These are phyloP conservation scores for Verticillium longisporum DNA, from an alignment of 2,329 filamentous ascomycete genomes.

Conservation along the genomic window DNA sequence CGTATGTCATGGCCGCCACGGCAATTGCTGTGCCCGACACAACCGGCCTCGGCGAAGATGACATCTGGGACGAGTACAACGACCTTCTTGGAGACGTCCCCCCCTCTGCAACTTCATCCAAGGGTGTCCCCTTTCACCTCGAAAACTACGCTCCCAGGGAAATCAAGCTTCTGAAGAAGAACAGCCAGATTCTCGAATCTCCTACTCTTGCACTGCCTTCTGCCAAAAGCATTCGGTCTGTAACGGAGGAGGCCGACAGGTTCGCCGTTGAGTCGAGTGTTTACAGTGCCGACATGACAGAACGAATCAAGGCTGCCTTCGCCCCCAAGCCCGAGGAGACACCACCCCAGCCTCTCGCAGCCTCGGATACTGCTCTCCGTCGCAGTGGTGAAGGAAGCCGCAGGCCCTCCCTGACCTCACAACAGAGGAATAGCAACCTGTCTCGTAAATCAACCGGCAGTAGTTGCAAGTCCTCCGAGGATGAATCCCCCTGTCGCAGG, in stretches of 20 bases:
- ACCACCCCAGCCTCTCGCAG: conserved; percentile 17
- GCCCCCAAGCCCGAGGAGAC: conserved; percentile 17
- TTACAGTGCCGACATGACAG: conserved; percentile 48
- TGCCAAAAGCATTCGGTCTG: neutral
- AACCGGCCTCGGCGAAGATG: conserved; percentile 67
- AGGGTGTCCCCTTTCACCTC: conserved; percentile 48
- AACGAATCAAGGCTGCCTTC: conserved; percentile 43
- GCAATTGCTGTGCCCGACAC: conserved; percentile 60
- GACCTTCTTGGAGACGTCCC: conserved; percentile 68
- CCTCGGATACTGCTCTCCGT: conserved; percentile 1
- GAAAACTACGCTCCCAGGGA: conserved; percentile 33
- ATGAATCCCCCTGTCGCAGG: conserved; percentile 59
- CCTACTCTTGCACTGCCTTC: conserved; percentile 30
- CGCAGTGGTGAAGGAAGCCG: neutral
- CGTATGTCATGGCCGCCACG: conserved; percentile 51
- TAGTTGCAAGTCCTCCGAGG: conserved; percentile 42
- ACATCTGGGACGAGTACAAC: conserved; percentile 92
- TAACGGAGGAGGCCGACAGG: conserved; percentile 10
- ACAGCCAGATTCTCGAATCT: conserved; percentile 32
- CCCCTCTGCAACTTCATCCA: conserved; percentile 47
- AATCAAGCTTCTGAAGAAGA: conserved; percentile 24
- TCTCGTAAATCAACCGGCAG: conserved; percentile 34
- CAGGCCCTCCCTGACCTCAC: conserved; percentile 5
- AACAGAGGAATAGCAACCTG: conserved; percentile 20
- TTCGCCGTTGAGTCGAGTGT: conserved; percentile 39